phyloP scores from a whole-genome alignment of 2,329 filamentous ascomycete genomes.

The Xylariaceae sp. region DNA sequence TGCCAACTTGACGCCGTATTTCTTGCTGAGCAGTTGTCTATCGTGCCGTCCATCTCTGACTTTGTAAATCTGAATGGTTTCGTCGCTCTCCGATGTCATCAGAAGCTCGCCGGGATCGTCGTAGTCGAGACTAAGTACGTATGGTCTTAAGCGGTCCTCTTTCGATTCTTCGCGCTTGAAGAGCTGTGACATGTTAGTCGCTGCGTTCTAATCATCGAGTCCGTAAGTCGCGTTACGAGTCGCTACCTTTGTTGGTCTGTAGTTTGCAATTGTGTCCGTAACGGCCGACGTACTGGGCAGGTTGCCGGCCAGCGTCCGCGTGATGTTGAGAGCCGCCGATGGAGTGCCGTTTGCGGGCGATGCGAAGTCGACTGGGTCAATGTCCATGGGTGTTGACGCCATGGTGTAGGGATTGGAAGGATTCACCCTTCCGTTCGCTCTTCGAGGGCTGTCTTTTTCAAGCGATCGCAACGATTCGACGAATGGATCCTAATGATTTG shows the following conservation, averaged over 20 bases:
- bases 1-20: conserved; percentile 91
- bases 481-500: background rate
- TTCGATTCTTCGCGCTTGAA: conserved; percentile 55
- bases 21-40: conserved; percentile 88
- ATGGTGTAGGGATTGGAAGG: conserved; percentile 31
- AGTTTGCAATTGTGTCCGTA: conserved; percentile 70
- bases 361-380: conserved; percentile 42
- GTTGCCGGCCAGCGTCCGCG: conserved; percentile 41
- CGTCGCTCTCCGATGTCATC: conserved; percentile 87
- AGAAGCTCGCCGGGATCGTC: conserved; percentile 91
- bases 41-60: conserved; percentile 84
- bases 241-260: conserved; percentile 71
- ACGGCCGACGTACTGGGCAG: conserved; percentile 57
- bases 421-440: background rate
- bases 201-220: conserved; percentile 3
- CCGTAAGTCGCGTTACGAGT: background rate
- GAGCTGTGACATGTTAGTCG: conserved; percentile 39
- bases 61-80: conserved; percentile 93
- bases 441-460: background rate
- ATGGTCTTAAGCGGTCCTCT: conserved; percentile 48
- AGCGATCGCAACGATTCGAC: background rate
- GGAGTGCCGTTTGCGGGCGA: conserved; percentile 38
- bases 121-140: conserved; percentile 88
- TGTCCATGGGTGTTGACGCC: conserved; percentile 53
- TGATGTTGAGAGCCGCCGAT: conserved; percentile 43